phyloP scores from a whole-genome alignment of 2,329 filamentous ascomycete genomes.

The Claviceps cyperi region DNA sequence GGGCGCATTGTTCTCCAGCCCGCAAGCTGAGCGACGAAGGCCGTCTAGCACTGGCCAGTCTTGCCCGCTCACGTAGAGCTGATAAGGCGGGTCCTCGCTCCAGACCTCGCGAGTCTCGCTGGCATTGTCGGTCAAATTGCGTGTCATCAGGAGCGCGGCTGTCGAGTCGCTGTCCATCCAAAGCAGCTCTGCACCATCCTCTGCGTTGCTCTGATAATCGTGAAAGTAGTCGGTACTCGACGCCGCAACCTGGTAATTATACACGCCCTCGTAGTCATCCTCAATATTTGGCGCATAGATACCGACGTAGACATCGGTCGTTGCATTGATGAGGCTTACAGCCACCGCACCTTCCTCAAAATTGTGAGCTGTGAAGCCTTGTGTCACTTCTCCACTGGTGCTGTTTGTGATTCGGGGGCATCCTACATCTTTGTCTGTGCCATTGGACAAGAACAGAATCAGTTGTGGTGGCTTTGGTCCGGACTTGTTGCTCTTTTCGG shows the following conservation, averaged over 20 bases:
- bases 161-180: slow-evolving; percentile 76
- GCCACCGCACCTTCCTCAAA: slow-evolving; percentile 60
- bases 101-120: slow-evolving; percentile 40
- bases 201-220: slow-evolving; percentile 31
- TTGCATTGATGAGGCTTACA: slow-evolving; percentile 41
- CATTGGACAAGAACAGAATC: slow-evolving; percentile 60
- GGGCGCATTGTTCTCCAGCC: slow-evolving; percentile 51
- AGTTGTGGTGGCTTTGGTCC: slow-evolving; percentile 50
- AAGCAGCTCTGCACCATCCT: slow-evolving; percentile 39
- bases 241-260: slow-evolving; percentile 68
- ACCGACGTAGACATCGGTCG: slow-evolving; percentile 59
- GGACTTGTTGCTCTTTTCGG: background rate
- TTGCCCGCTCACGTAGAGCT: slow-evolving; percentile 58
- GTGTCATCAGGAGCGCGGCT: slow-evolving; percentile 65
- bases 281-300: slow-evolving; percentile 56
- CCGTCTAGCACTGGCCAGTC: slow-evolving; percentile 49
- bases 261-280: slow-evolving; percentile 45
- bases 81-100: slow-evolving; percentile 45
- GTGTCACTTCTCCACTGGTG: slow-evolving; percentile 12
- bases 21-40: slow-evolving; percentile 69
- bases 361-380: slow-evolving; percentile 12
- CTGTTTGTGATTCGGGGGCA: slow-evolving; percentile 15
- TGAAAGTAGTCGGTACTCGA: slow-evolving; percentile 73
- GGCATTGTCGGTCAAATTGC: slow-evolving; percentile 50
- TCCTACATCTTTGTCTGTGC: slow-evolving; percentile 14